These are phyloP conservation scores for Choricystis sp. DNA, from an alignment of 139 green algal genomes.

Conservation along the genomic window DNA sequence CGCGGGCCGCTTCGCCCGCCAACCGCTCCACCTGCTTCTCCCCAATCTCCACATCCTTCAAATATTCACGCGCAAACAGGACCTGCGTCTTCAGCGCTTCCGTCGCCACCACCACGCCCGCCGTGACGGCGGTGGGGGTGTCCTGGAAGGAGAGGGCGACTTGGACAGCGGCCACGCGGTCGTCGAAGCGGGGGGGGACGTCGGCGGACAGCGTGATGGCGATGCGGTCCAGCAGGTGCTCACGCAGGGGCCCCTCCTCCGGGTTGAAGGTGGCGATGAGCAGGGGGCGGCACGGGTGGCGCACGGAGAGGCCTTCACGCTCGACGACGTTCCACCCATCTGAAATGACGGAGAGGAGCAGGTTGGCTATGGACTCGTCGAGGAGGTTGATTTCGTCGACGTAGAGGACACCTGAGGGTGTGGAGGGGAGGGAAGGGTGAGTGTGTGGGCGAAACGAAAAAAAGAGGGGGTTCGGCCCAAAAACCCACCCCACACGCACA, in stretches of 20 bases:
- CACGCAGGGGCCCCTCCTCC: constrained; percentile 81
- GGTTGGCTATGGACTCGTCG: constrained; percentile 95
- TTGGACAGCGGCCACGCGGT: constrained; percentile 35
- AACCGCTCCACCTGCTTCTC: constrained; percentile 86
- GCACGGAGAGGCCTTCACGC: constrained; percentile 89
- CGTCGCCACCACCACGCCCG: constrained; percentile 67
- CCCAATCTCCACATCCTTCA: constrained; percentile 81
- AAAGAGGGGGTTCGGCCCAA: neutral
- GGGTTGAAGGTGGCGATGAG: constrained; percentile 98
- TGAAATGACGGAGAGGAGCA: constrained; percentile 87
- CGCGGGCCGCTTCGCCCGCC: constrained; percentile 77
- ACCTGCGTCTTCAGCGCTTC: constrained; percentile 66
- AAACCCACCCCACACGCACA: neutral
- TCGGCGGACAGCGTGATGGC: constrained; percentile 77
- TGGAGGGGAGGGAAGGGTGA: neutral
- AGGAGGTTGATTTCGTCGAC: constrained; percentile 96
- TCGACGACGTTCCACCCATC: constrained; percentile 95
- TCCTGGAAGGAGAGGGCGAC: constrained; percentile 56
- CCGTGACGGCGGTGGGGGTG: constrained; percentile 16
- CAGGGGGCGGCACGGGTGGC: constrained; percentile 83
- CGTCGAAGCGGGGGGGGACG: constrained; percentile 36
- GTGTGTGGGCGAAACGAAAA: neutral
- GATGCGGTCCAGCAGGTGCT: constrained; percentile 97
- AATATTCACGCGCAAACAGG: constrained; percentile 89
- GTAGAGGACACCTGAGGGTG: constrained; percentile 52